Evolutionary conservation across 176 grass and related monocot species (phyloP).

Genomic region (Themeda triandra): DNA sequence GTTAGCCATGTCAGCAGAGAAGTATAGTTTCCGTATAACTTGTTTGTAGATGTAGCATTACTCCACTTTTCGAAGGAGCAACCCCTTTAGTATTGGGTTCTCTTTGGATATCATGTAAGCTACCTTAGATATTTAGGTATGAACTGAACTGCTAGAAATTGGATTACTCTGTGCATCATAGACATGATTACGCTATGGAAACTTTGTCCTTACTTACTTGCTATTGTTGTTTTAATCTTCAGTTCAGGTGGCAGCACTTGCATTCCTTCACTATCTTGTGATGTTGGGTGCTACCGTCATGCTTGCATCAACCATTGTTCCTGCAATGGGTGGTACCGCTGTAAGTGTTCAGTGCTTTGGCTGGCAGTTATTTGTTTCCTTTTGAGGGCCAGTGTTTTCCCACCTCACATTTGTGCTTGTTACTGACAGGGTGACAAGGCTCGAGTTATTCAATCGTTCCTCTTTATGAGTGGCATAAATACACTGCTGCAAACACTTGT

Average conservation of each 20-base stretch:
- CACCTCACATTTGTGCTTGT: constrained; percentile 20
- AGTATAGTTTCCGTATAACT: background rate
- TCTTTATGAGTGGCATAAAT: constrained; percentile 97
- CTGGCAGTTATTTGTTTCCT: constrained; percentile 19
- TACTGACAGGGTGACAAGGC: constrained; percentile 80
- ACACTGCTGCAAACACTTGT: constrained; percentile 87
- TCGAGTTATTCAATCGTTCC: constrained; percentile 77
- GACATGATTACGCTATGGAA: constrained; percentile 6
- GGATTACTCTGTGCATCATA: background rate
- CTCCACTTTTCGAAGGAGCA: background rate
- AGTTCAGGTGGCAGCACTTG: constrained; percentile 75
- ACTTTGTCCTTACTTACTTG: constrained; percentile 26
- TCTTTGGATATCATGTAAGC: background rate
- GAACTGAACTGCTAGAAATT: constrained; percentile 8
- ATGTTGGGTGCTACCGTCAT: constrained; percentile 93
- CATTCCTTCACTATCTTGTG: constrained; percentile 92
- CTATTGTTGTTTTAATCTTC: constrained; percentile 33
- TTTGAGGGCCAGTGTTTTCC: constrained; percentile 16
- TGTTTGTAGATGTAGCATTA: background rate
- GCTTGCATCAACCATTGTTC: constrained; percentile 75
- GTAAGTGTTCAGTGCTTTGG: constrained; percentile 40
- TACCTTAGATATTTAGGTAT: background rate
- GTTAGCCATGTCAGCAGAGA: background rate
- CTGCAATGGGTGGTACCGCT: constrained; percentile 78
- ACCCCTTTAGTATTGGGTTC: constrained; percentile 8